Evolutionary conservation across 2,329 filamentous ascomycete species (phyloP), one percentile per base, ranked within the genome.

Genomic region (Corynespora cassiicola): DNA sequence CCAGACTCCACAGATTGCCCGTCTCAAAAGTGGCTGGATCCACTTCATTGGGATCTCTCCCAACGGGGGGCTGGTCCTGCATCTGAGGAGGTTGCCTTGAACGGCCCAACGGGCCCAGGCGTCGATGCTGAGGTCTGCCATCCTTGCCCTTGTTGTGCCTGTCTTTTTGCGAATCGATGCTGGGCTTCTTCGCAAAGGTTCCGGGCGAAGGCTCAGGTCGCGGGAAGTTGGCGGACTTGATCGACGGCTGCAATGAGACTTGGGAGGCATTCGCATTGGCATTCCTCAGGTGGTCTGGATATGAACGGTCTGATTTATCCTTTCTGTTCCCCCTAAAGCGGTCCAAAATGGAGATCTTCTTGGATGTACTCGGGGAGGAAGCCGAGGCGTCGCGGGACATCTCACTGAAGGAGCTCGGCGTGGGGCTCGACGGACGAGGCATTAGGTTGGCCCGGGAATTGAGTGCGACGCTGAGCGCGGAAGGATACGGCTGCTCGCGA

Each of bases 351-450:
- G 71, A 45, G 75, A 73, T 14, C 58, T 54, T 20, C n/a, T 58
- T 66, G 30, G 72, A 71, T 27, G 79, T 76, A 35, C 75, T 74
- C 2, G 85, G 84, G 3, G 84, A 87, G 5, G 59, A 31, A 15
- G 47, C 38, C 25, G 61, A 29, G 41, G 45, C 44, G 58, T 69
- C 77, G 60, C 64, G 76, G 63, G 69, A 80, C 68, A 73, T 72
- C 15, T 74, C 78, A 59, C 86, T 89, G 53, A 80, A 80, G 26
- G 80, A 75, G 66, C 88, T 94, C 6, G 90, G 87, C 1, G 89
- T 88, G 17, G 91, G 90, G 67, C 91, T 95, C 45, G 87, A 81
- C 9, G 88, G 84, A 50, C 90, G 85, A 52, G 73, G 79, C 63
- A 76, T 69, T 22, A 80, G 66, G 15, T 67, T 74, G 6, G 71